Evolutionary conservation across 2,329 filamentous ascomycete genomes (phyloP).

Genomic region (Cercospora sp.): DNA sequence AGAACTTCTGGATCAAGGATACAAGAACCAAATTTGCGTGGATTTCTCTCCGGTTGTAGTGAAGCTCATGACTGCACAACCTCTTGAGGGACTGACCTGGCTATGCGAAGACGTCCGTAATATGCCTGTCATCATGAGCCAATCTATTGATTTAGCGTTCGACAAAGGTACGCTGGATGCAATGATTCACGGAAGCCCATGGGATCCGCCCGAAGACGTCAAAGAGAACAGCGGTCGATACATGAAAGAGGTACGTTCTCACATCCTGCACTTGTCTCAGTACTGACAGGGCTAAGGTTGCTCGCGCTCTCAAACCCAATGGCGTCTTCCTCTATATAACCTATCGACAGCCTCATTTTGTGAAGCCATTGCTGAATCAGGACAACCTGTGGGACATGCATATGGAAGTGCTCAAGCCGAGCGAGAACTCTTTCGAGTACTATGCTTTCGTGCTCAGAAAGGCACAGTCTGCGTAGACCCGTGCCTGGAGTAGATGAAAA

Average conservation of each 20-base stretch:
- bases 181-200: conserved; percentile 38
- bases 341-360: conserved; percentile 57
- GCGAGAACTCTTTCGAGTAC: conserved; percentile 51
- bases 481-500: not conserved
- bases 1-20: conserved; percentile 49
- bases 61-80: conserved; percentile 52
- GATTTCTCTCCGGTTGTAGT: conserved; percentile 60
- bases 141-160: conserved; percentile 57
- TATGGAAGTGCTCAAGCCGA: conserved; percentile 43
- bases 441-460: conserved; percentile 49
- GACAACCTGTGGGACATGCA: conserved; percentile 49
- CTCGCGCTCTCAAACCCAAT: conserved; percentile 34
- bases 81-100: conserved; percentile 53
- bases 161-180: conserved; percentile 40
- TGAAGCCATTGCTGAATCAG: conserved; percentile 49
- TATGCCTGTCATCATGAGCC: conserved; percentile 46
- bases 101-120: conserved; percentile 53
- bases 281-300: conserved; percentile 18
- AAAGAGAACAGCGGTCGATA: conserved; percentile 31
- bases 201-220: conserved; percentile 36
- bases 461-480: not conserved
- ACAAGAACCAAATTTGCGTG: conserved; percentile 54
- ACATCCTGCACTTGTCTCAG: too few relatives aligned
- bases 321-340: conserved; percentile 43
- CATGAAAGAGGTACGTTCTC: conserved; percentile 23